Conservation (phyloP, 305 asterid species). For the Solanum chacoense region DNA sequence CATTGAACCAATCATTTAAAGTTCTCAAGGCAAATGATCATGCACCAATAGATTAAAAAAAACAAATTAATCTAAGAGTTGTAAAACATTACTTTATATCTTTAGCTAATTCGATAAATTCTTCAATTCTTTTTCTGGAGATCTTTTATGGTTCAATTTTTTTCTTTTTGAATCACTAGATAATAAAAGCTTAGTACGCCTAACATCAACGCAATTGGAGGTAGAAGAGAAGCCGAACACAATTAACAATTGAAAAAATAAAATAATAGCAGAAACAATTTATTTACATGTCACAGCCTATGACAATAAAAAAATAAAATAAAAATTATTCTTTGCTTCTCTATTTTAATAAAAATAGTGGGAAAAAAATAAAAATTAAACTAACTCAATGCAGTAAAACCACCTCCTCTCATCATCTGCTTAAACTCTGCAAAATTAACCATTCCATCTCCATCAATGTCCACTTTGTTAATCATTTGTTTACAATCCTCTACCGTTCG, state of each 20-base stretch:
- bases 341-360: neutral
- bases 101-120: neutral
- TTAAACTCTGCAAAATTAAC: conserved; percentile 63
- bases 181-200: too few relatives aligned
- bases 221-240: neutral
- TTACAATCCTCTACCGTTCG: conserved; percentile 60
- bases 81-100: neutral
- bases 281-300: neutral
- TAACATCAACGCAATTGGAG: neutral
- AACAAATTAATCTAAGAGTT: neutral
- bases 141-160: too few relatives aligned
- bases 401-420: conserved; percentile 87
- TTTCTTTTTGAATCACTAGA: too few relatives aligned
- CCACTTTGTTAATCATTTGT: conserved; percentile 70
- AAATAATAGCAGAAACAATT: neutral
- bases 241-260: neutral
- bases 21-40: neutral
- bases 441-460: conserved; percentile 75
- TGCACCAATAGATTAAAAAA: neutral
- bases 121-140: accelerated
- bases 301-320: too few relatives aligned
- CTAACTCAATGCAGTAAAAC: conserved; percentile 45
- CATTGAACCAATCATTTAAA: neutral
- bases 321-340: neutral
- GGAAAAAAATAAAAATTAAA: neutral